Percentiles rank a stretch among this genome's conserved stretches.
phyloP scores from a whole-genome alignment of 2,329 filamentous ascomycete genomes.

The Botrytis tulipae region DNA sequence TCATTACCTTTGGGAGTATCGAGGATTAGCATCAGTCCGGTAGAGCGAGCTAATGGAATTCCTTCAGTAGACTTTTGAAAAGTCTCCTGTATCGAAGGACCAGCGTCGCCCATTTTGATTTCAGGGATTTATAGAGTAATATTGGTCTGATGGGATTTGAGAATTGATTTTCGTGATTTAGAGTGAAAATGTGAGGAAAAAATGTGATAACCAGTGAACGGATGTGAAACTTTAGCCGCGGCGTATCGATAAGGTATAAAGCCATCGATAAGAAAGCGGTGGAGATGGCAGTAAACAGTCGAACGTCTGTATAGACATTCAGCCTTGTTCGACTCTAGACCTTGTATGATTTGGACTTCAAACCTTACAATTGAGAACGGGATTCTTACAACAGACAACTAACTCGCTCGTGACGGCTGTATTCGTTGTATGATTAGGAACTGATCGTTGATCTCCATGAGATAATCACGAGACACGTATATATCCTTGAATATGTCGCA shows the following conservation, averaged over 20 bases:
- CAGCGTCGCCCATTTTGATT: neutral
- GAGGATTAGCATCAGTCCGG: constrained; percentile 44
- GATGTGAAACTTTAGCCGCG: neutral
- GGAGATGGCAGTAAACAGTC: constrained; percentile 4
- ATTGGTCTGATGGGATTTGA: neutral
- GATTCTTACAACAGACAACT: neutral
- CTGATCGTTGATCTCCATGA: neutral
- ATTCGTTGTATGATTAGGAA: neutral
- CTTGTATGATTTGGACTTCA: neutral
- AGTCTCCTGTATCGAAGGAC: neutral
- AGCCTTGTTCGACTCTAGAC: neutral
- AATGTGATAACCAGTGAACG: neutral
- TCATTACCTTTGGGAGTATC: constrained; percentile 51
- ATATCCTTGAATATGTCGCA: constrained; percentile 34
- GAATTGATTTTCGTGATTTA: neutral
- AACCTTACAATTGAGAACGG: neutral
- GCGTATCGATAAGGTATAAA: neutral
- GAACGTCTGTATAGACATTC: neutral
- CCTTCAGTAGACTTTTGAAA: constrained; percentile 18
- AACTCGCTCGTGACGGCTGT: too few relatives aligned
- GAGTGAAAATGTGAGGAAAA: neutral
- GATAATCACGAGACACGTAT: neutral
- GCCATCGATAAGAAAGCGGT: constrained; percentile 23
- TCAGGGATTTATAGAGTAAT: neutral
- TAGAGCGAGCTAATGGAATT: constrained; percentile 43